Conservation (phyloP, 805 yeast species). For the Suhomyces sp. region DNA sequence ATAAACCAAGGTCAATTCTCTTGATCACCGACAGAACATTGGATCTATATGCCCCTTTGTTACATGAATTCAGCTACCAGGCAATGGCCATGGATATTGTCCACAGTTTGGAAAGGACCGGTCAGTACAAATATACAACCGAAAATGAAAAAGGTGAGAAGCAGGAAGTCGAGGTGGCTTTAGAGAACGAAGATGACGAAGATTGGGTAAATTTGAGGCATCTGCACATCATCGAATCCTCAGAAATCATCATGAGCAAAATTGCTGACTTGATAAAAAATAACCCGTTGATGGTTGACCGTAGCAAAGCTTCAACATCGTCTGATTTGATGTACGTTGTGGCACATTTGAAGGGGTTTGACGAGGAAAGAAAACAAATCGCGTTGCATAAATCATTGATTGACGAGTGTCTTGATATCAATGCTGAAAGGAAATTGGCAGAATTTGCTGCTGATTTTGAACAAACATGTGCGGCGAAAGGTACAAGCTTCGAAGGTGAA, state of each 20-base stretch:
- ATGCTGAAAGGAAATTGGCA: constrained; percentile 57
- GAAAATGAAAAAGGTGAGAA: constrained; percentile 50
- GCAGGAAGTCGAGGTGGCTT: constrained; percentile 30
- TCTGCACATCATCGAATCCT: constrained; percentile 71
- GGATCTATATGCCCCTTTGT: constrained; percentile 77
- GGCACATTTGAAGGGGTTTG: constrained; percentile 65
- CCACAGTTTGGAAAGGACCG: constrained; percentile 40
- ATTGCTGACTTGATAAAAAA: constrained; percentile 65
- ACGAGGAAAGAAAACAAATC: constrained; percentile 59
- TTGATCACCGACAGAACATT: constrained; percentile 79
- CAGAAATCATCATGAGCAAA: constrained; percentile 55
- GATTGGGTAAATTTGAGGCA: constrained; percentile 74
- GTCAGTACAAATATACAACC: constrained; percentile 48
- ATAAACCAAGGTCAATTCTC: constrained; percentile 67
- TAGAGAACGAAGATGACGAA: constrained; percentile 62
- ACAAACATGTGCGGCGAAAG: constrained; percentile 74
- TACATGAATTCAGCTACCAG: constrained; percentile 89
- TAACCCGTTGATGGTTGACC: constrained; percentile 73
- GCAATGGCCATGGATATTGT: constrained; percentile 84
- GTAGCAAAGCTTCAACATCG: constrained; percentile 60
- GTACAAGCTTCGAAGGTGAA: constrained; percentile 65
- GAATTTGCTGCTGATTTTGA: constrained; percentile 78
- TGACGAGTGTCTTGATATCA: constrained; percentile 61
- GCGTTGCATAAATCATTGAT: constrained; percentile 59
- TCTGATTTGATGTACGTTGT: constrained; percentile 74